Percentiles rank a stretch among this genome's conserved stretches.
Evolutionary conservation across 2,329 filamentous ascomycete genomes (phyloP).

Genomic region (Chaetothyriales sp.): DNA sequence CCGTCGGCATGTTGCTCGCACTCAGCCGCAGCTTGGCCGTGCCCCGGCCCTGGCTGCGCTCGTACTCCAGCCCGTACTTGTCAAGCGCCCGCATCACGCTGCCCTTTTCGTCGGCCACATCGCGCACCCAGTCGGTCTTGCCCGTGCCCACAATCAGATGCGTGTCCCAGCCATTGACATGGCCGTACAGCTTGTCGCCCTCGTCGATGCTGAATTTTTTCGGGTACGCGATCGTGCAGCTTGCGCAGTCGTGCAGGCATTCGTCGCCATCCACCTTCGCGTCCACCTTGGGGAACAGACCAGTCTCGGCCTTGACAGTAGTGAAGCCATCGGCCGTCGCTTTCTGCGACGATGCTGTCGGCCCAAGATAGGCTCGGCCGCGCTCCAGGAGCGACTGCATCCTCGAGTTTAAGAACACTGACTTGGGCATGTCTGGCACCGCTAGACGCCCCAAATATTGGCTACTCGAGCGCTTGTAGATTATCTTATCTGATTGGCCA

Average conservation of each 20-base stretch:
- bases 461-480: background rate
- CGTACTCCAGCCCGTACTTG: constrained; percentile 27
- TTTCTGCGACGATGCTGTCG: constrained; percentile 4
- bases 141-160: constrained; percentile 90
- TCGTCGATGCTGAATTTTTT: constrained; percentile 60
- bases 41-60: constrained; percentile 6
- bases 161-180: constrained; percentile 74
- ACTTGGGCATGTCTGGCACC: background rate
- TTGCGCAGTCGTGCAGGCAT: constrained; percentile 74
- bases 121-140: constrained; percentile 84
- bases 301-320: constrained; percentile 33
- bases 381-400: constrained; percentile 7
- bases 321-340: constrained; percentile 27
- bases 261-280: constrained; percentile 74
- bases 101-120: constrained; percentile 76
- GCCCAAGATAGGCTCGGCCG: constrained; percentile 3
- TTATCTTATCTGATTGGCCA: background rate
- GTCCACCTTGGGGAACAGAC: constrained; percentile 61
- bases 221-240: constrained; percentile 67
- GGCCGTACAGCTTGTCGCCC: constrained; percentile 66
- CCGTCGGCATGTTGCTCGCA: constrained; percentile 14
- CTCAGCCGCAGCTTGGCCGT: constrained; percentile 16
- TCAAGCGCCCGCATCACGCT: constrained; percentile 68
- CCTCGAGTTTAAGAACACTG: background rate
- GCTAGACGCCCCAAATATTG: too few species aligned